Evolutionary conservation across 176 grass and related monocot species (phyloP).

Genomic region (Elaeis guineensis): DNA sequence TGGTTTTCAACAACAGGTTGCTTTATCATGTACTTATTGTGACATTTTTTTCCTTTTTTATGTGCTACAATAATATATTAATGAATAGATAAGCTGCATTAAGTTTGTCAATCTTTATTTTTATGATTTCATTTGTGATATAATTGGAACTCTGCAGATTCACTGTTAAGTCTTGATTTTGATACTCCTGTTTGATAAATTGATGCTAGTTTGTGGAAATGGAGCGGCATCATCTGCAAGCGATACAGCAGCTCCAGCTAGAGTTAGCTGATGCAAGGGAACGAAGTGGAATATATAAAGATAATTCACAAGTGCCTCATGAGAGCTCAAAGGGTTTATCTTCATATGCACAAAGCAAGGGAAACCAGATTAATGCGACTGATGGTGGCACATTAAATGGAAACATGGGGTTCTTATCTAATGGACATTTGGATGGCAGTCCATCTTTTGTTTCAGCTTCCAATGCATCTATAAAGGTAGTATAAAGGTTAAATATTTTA

Average conservation of each 20-base stretch:
- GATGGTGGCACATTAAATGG: conserved; percentile 39
- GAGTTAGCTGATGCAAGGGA: conserved; percentile 65
- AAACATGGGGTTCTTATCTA: conserved; percentile 28
- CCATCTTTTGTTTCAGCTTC: conserved; percentile 13
- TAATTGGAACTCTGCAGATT: background rate
- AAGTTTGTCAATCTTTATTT: no score
- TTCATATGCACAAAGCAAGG: conserved; percentile 50
- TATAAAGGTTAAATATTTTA: background rate
- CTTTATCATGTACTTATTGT: no score
- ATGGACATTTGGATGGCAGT: conserved; percentile 46
- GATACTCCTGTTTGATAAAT: conserved; percentile 2
- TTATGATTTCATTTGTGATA: background rate
- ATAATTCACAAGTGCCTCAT: conserved; percentile 44
- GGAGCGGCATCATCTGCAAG: conserved; percentile 69
- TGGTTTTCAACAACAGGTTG: conserved; percentile 73
- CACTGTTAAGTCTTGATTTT: background rate
- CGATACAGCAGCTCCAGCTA: conserved; percentile 81
- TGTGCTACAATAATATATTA: no score
- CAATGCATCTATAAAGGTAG: conserved; percentile 44
- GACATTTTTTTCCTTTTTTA: no score
- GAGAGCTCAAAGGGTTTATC: conserved; percentile 49
- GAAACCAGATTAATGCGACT: conserved; percentile 49
- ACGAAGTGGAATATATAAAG: conserved; percentile 50
- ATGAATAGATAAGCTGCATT: no score
- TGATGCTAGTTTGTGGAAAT: conserved; percentile 68